Conservation (phyloP, 2,329 filamentous ascomycete genomes). For the Biscogniauxia marginata region DNA sequence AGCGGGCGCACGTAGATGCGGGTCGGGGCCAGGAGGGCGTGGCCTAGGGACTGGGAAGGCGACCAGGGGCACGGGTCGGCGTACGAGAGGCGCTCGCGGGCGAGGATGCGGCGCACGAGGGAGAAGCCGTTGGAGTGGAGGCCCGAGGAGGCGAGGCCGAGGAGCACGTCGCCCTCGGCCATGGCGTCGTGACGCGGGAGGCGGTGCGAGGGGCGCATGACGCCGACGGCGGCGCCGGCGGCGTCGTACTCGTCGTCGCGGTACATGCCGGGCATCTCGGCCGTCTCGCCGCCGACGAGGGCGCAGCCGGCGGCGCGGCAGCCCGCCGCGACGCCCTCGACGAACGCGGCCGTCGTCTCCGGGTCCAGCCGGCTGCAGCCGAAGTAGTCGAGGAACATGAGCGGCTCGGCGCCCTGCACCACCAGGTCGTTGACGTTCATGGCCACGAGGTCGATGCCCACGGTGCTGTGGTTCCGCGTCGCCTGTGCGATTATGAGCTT, state of each 20-base stretch:
- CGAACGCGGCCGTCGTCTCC: constrained; percentile 76
- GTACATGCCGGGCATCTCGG: constrained; percentile 98
- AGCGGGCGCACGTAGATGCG: constrained; percentile 88
- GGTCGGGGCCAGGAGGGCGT: constrained; percentile 82
- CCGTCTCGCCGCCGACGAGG: constrained; percentile 94
- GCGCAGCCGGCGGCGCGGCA: constrained; percentile 84
- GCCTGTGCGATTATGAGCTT: constrained; percentile 95
- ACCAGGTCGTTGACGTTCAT: constrained; percentile 99
- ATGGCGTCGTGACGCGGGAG: constrained; percentile 77
- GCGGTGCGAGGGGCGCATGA: constrained; percentile 66
- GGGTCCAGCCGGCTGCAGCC: constrained; percentile 87
- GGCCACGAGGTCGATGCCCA: constrained; percentile 94
- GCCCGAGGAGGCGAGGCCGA: constrained; percentile 82
- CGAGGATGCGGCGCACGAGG: constrained; percentile 86
- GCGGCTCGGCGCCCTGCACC: constrained; percentile 89
- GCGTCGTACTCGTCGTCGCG: constrained; percentile 87
- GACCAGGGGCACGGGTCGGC: constrained; percentile 76
- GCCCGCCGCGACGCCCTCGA: constrained; percentile 84
- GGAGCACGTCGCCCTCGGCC: constrained; percentile 76
- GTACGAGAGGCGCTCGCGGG: constrained; percentile 69
- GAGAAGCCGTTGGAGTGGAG: constrained; percentile 98
- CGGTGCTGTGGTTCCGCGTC: constrained; percentile 86
- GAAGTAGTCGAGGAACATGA: constrained; percentile 98
- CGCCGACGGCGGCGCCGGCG: constrained; percentile 84
- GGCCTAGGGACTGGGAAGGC: constrained; percentile 60